Conservation (phyloP, 2,329 filamentous ascomycete genomes). For the Fusarium coffeatum region DNA sequence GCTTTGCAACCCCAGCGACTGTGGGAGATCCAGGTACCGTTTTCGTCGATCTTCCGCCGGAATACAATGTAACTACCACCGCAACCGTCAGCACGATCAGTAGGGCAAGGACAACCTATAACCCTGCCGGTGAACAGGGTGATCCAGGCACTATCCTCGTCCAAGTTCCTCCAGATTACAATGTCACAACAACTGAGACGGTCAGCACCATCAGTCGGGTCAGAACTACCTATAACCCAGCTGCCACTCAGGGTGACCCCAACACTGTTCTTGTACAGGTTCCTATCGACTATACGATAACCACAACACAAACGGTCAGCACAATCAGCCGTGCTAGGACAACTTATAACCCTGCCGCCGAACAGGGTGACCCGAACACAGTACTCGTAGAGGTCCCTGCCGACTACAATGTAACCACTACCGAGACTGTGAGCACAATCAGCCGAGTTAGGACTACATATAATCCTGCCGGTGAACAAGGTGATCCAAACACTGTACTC, state of each 20-base stretch:
- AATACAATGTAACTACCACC: conserved; percentile 20
- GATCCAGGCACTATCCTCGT: conserved; percentile 22
- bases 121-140: conserved; percentile 3
- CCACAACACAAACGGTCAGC: conserved; percentile 4
- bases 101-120: conserved; percentile 8
- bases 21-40: conserved; percentile 19
- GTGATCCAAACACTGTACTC: too few species aligned
- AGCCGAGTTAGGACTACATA: conserved; percentile 4
- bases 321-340: conserved; percentile 6
- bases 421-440: conserved; percentile 5
- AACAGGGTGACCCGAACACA: conserved; percentile 11
- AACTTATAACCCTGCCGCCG: conserved; percentile 5
- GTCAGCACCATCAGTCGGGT: conserved; percentile 8
- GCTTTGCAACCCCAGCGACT: background rate
- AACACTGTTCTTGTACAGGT: conserved; percentile 16
- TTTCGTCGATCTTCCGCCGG: conserved; percentile 9
- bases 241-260: conserved; percentile 22
- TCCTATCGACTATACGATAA: conserved; percentile 11
- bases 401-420: conserved; percentile 11
- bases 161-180: conserved; percentile 9
- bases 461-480: background rate
- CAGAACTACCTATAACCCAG: conserved; percentile 9
- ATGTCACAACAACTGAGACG: conserved; percentile 9
- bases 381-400: conserved; percentile 1
- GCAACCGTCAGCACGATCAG: conserved; percentile 11